phyloP scores from a whole-genome alignment of 2,329 filamentous ascomycete genomes.

The Aaosphaeria arxii region DNA sequence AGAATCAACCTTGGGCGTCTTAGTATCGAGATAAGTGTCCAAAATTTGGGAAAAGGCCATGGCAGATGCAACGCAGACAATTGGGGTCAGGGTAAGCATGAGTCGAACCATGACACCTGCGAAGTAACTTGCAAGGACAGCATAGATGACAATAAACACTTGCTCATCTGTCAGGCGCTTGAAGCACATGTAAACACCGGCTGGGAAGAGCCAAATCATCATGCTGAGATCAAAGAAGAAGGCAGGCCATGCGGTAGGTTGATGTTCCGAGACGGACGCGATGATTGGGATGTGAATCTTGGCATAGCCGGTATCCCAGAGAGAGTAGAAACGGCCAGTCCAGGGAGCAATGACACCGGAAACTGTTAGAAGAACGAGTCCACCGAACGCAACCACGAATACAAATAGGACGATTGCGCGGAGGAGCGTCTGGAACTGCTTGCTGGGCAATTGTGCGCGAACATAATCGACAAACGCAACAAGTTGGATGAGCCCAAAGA shows the following conservation, averaged over 20 bases:
- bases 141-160: constrained; percentile 95
- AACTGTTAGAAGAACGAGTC: constrained; percentile 79
- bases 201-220: constrained; percentile 98
- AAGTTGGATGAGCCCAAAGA: constrained; percentile 93
- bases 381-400: constrained; percentile 69
- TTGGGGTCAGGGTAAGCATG: constrained; percentile 94
- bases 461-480: constrained; percentile 91
- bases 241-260: constrained; percentile 96
- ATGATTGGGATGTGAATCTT: constrained; percentile 99
- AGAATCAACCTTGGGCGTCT: constrained; percentile 55
- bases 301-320: constrained; percentile 98
- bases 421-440: constrained; percentile 91
- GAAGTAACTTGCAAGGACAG: constrained; percentile 96
- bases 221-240: constrained; percentile 99
- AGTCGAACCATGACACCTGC: constrained; percentile 98
- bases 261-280: constrained; percentile 98
- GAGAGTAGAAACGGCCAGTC: constrained; percentile 97
- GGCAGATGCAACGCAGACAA: constrained; percentile 92
- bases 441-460: constrained; percentile 80
- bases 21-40: constrained; percentile 74
- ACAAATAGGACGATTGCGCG: constrained; percentile 70
- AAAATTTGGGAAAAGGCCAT: constrained; percentile 84
- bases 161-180: constrained; percentile 91
- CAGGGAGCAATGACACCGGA: constrained; percentile 93
- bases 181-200: constrained; percentile 98